Percentiles rank a stretch among this genome's conserved stretches.
Conservation (phyloP, 768 basidiomycete genomes). For the Cystoderma amianthinum region DNA sequence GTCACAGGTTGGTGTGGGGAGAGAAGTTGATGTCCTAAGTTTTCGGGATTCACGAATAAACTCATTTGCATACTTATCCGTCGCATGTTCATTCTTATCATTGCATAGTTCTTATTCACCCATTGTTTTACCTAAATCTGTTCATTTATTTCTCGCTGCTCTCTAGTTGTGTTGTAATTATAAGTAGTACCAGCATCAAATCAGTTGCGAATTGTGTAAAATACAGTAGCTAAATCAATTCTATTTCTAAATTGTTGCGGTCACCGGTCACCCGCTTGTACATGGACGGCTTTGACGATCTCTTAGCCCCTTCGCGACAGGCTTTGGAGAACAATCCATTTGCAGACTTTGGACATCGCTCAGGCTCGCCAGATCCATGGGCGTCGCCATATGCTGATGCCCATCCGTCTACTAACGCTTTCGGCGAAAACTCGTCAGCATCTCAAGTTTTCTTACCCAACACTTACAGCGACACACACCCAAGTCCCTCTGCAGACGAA, state of each 20-base stretch:
- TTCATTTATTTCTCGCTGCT: not conserved
- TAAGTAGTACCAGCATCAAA: slow-evolving; percentile 1
- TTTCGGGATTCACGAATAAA: too few species aligned
- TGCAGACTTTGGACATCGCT: slow-evolving; percentile 63
- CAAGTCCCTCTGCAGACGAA: slow-evolving; percentile 14
- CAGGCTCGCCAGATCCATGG: slow-evolving; percentile 75
- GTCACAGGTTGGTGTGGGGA: slow-evolving; percentile 74
- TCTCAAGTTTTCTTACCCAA: slow-evolving; percentile 12
- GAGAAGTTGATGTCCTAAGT: slow-evolving; percentile 71
- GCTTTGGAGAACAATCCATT: slow-evolving; percentile 74
- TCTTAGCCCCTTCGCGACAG: slow-evolving; percentile 53
- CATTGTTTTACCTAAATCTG: not conserved
- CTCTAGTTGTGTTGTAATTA: not conserved
- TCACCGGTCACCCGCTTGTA: not conserved
- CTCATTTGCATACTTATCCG: too few species aligned
- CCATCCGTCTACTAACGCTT: slow-evolving; percentile 18
- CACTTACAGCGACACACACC: slow-evolving; percentile 4
- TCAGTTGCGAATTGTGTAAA: slow-evolving; percentile 1
- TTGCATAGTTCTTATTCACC: too few species aligned
- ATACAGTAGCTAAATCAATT: too few species aligned
- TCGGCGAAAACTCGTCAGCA: slow-evolving; percentile 14
- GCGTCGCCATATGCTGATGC: slow-evolving; percentile 43
- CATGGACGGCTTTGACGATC: slow-evolving; percentile 79
- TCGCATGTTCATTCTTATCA: too few species aligned
- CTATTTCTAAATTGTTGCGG: not conserved